Percentiles rank a stretch among this genome's conserved stretches.
Conservation (phyloP, 2,329 filamentous ascomycete species). For the Sporothrix brunneoviolacea region DNA sequence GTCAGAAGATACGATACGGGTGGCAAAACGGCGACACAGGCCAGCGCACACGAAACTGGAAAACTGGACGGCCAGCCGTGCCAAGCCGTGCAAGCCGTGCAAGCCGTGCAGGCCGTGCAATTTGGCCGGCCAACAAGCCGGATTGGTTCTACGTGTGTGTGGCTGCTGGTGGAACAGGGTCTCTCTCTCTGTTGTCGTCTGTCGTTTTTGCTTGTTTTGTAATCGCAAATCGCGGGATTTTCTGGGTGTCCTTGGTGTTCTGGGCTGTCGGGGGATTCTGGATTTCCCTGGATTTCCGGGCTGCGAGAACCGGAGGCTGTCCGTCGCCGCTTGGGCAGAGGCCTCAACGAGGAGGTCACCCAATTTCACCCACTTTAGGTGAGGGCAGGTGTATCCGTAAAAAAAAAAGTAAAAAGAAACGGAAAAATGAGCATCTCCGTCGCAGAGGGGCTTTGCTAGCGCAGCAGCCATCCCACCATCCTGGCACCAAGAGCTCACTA, state of each 20-base stretch:
- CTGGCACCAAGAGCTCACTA: not conserved
- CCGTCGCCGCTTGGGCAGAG: not conserved
- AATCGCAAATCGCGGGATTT: not conserved
- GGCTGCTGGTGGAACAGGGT: constrained; percentile 3
- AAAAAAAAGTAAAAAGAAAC: not conserved
- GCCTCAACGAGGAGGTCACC: not conserved
- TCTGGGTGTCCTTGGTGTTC: not conserved
- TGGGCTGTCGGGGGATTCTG: too few species aligned
- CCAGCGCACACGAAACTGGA: too few species aligned
- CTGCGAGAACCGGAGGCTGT: constrained; percentile 12
- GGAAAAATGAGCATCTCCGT: not conserved
- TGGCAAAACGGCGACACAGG: too few species aligned
- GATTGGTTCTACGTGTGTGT: too few species aligned
- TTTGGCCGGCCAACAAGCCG: constrained; percentile 3
- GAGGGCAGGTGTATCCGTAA: not conserved
- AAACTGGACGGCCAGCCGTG: too few species aligned
- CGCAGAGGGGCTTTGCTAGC: constrained; percentile 5
- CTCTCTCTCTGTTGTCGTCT: not conserved
- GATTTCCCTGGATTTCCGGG: not conserved
- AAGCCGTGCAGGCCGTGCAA: too few species aligned
- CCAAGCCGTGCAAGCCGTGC: too few species aligned
- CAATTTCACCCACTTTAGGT: constrained; percentile 3
- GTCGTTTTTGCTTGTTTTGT: constrained; percentile 1
- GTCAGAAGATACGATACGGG: too few species aligned
- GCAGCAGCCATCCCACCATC: constrained; percentile 5